A percentile compares a stretch with the other conserved stretches of the same genome.
Conservation (phyloP, 495 filamentous ascomycete genomes). For the Aspergillus conjunctus region DNA sequence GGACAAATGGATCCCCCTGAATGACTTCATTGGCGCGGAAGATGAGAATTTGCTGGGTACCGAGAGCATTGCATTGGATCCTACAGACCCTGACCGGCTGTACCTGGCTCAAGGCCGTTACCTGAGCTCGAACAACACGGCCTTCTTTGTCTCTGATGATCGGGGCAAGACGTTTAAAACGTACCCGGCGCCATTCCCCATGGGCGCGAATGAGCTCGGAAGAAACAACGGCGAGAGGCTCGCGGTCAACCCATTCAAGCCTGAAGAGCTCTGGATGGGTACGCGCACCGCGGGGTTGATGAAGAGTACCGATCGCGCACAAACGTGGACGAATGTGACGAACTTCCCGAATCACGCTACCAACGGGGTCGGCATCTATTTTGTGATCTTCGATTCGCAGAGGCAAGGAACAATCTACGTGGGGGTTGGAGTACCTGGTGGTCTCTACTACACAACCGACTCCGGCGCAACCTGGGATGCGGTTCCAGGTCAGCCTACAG, state of each 20-base stretch:
- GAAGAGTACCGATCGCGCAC: slow-evolving; percentile 59
- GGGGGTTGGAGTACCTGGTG: slow-evolving; percentile 19
- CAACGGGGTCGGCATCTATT: slow-evolving; percentile 24
- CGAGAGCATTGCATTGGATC: slow-evolving; percentile 61
- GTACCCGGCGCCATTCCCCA: slow-evolving; percentile 51
- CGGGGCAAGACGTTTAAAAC: slow-evolving; percentile 17
- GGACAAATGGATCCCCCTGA: slow-evolving; percentile 60
- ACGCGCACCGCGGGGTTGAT: slow-evolving; percentile 49
- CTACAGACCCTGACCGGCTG: slow-evolving; percentile 53
- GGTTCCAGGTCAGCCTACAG: slow-evolving; percentile 20
- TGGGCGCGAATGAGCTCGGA: slow-evolving; percentile 68
- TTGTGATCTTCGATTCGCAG: slow-evolving; percentile 27
- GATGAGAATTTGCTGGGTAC: slow-evolving; percentile 40
- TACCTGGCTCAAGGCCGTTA: slow-evolving; percentile 55
- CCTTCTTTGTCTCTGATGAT: slow-evolving; percentile 23
- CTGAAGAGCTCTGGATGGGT: slow-evolving; percentile 23
- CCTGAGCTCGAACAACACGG: slow-evolving; percentile 18
- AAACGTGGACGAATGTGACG: slow-evolving; percentile 58
- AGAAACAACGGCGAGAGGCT: slow-evolving; percentile 64
- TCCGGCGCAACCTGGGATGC: slow-evolving; percentile 21
- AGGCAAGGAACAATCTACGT: slow-evolving; percentile 22
- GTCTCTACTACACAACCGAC: slow-evolving; percentile 20
- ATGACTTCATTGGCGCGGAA: slow-evolving; percentile 43
- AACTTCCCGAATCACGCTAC: slow-evolving; percentile 51
- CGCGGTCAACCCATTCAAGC: slow-evolving; percentile 54